Percentiles rank a stretch among this genome's conserved stretches.
These are phyloP conservation scores for Monosporascus sp. DNA, from an alignment of 2,329 filamentous ascomycete species.

Conservation along the genomic window DNA sequence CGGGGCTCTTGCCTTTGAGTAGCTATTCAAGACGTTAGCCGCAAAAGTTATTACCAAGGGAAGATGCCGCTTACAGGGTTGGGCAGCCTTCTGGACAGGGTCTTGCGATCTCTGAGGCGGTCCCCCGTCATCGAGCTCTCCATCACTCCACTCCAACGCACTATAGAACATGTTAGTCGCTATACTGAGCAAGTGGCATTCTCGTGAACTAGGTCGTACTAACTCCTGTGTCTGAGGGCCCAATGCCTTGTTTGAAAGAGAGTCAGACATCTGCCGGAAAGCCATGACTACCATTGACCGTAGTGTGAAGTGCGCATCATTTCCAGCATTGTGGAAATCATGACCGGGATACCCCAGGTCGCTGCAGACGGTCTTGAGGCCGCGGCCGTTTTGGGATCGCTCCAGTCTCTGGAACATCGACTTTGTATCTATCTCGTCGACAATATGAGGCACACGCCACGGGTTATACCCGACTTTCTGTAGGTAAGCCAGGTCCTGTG, in stretches of 20 bases:
- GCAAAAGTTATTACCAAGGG: neutral
- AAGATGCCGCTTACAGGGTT: conserved; percentile 4
- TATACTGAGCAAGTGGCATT: too few species aligned
- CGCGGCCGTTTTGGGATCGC: conserved; percentile 45
- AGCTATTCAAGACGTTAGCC: conserved; percentile 3
- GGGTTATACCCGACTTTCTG: conserved; percentile 59
- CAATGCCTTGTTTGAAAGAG: neutral
- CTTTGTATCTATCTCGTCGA: conserved; percentile 69
- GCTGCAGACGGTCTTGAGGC: conserved; percentile 56
- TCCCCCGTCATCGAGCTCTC: conserved; percentile 25
- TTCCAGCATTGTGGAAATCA: conserved; percentile 81
- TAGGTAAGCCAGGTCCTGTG: conserved; percentile 65
- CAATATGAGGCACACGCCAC: conserved; percentile 44
- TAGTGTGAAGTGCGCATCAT: conserved; percentile 78
- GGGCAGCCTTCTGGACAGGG: neutral
- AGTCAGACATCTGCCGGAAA: conserved; percentile 27
- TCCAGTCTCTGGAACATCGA: conserved; percentile 62
- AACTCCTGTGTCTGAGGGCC: neutral
- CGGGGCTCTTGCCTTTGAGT: neutral
- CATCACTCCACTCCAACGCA: conserved; percentile 26
- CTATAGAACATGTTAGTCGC: conserved; percentile 2
- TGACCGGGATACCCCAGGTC: conserved; percentile 58
- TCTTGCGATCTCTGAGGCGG: conserved; percentile 11
- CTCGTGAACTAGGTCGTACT: neutral
- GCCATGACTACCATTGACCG: conserved; percentile 64